phyloP scores from a whole-genome alignment of 2,329 filamentous ascomycete species.

The Didymellaceae sp. region DNA sequence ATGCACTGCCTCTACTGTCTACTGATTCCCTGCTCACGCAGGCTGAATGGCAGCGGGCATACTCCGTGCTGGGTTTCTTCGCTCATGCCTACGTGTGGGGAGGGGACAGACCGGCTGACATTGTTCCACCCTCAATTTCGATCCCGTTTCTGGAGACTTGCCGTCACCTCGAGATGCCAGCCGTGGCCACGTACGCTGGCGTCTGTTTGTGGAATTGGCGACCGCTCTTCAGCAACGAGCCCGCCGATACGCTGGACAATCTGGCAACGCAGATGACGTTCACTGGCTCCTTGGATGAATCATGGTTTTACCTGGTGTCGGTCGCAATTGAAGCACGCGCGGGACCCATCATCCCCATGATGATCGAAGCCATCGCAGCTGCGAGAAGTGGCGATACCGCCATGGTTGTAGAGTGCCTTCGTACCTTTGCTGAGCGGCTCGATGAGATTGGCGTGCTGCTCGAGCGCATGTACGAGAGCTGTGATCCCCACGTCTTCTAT shows the following conservation, averaged over 20 bases:
- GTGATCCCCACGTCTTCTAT: conserved; percentile 94
- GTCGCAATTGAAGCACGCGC: conserved; percentile 94
- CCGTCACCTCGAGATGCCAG: conserved; percentile 79
- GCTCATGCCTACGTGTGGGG: conserved; percentile 92
- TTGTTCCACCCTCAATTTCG: conserved; percentile 80
- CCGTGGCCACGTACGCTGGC: conserved; percentile 92
- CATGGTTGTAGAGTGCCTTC: conserved; percentile 79
- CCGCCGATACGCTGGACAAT: conserved; percentile 83
- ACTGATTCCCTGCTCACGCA: conserved; percentile 82
- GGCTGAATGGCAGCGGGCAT: conserved; percentile 89
- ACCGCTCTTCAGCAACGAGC: conserved; percentile 83
- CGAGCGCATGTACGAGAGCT: conserved; percentile 91
- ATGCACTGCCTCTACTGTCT: conserved; percentile 81
- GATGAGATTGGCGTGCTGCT: conserved; percentile 83
- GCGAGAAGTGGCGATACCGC: conserved; percentile 72
- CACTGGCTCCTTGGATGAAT: conserved; percentile 93
- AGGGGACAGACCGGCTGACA: conserved; percentile 74
- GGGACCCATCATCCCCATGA: conserved; percentile 83
- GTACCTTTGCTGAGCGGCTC: conserved; percentile 81
- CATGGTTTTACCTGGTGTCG: conserved; percentile 97
- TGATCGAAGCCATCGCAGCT: conserved; percentile 85
- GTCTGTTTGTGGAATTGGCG: conserved; percentile 97
- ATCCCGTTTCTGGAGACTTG: conserved; percentile 82
- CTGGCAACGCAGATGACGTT: conserved; percentile 87
- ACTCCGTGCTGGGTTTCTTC: conserved; percentile 78